A percentile compares a stretch with the other conserved stretches of the same genome.
These are phyloP conservation scores for Multifurca ochricompacta DNA, from an alignment of 768 basidiomycete genomes.

Conservation along the genomic window DNA sequence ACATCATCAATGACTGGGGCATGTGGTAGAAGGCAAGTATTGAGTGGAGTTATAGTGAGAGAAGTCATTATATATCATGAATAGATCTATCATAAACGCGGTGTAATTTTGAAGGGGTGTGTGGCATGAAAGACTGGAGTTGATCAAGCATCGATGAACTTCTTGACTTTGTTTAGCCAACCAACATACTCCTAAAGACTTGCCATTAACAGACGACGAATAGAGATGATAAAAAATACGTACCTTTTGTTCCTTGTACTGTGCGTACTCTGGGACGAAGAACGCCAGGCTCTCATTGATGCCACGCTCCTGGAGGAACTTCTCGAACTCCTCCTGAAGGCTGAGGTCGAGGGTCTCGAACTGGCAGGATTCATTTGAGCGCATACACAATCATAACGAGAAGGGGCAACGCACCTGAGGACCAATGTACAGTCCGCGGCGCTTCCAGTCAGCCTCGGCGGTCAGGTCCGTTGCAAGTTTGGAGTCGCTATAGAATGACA, in stretches of 20 bases:
- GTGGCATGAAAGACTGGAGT: not conserved
- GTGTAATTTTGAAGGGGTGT: constrained; percentile 8
- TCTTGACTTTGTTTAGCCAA: constrained; percentile 80
- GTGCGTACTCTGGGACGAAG: constrained; percentile 85
- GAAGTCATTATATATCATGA: constrained; percentile 5
- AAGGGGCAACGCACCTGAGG: constrained; percentile 52
- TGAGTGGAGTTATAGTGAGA: constrained; percentile 3
- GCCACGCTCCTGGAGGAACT: constrained; percentile 84
- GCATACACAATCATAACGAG: not conserved
- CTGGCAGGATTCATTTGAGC: constrained; percentile 28
- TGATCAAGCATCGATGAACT: constrained; percentile 60
- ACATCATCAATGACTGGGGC: not conserved
- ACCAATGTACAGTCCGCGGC: constrained; percentile 86
- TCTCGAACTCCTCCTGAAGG: constrained; percentile 89
- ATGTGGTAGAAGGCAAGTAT: not conserved
- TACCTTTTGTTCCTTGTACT: constrained; percentile 91
- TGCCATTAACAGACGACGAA: constrained; percentile 4
- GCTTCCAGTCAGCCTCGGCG: constrained; percentile 90
- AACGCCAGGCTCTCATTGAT: constrained; percentile 73
- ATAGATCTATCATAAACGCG: constrained; percentile 1
- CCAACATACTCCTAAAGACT: constrained; percentile 73
- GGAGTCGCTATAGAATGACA: constrained; percentile 73
- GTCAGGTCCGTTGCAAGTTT: constrained; percentile 68
- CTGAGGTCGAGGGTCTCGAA: constrained; percentile 84
- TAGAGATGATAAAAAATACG: constrained; percentile 21